Conservation (phyloP, 2,329 filamentous ascomycete species). For the Chrysoporthe deuterocubensis region DNA sequence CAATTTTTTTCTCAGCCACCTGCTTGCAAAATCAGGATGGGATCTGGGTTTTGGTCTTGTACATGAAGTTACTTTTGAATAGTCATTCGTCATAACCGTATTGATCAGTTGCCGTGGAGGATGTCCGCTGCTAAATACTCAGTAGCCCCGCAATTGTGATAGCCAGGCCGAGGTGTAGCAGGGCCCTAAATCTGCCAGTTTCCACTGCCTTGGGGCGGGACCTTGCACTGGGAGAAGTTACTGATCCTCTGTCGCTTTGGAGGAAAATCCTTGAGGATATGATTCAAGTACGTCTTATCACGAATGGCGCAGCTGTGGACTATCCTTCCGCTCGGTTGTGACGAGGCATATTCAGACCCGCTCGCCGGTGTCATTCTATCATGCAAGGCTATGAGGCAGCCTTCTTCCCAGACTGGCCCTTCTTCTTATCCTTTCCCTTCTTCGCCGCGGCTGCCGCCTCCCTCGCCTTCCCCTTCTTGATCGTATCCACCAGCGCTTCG, state of each 20-base stretch:
- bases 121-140: not conserved
- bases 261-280: too few species aligned
- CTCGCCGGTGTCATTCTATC: not conserved
- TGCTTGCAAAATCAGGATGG: not conserved
- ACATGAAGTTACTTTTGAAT: not conserved
- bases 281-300: too few species aligned
- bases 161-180: conserved; percentile 14
- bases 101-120: conserved; percentile 5
- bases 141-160: conserved; percentile 12
- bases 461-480: conserved; percentile 48
- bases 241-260: too few species aligned
- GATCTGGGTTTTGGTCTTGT: not conserved
- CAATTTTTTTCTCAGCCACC: not conserved
- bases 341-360: not conserved
- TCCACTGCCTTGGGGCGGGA: not conserved
- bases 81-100: not conserved
- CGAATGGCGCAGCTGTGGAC: too few species aligned
- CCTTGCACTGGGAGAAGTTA: too few species aligned
- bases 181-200: not conserved
- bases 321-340: not conserved
- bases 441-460: conserved; percentile 39
- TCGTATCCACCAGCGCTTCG: conserved; percentile 47
- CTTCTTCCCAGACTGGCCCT: conserved; percentile 30
- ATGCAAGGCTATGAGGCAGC: conserved; percentile 17
- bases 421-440: conserved; percentile 33